These are phyloP conservation scores for Vigna trinervia DNA, from an alignment of 306 rosid genomes.

Conservation along the genomic window DNA sequence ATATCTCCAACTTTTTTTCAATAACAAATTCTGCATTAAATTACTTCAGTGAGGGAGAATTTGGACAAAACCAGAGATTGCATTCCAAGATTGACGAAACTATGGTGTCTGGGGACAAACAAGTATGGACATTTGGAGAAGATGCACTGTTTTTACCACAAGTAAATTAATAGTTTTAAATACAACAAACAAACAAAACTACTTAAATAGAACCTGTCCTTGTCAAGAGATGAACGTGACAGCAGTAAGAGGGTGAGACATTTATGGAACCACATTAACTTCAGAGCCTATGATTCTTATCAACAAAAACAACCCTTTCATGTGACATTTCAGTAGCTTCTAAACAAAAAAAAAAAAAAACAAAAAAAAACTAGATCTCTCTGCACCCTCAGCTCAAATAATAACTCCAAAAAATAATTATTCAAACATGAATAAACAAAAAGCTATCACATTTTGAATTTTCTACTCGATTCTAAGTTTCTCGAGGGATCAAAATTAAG, in stretches of 20 bases:
- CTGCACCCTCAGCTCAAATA: slow-evolving; percentile 9
- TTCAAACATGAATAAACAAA: not conserved
- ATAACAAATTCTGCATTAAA: too few species aligned
- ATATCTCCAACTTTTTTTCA: too few species aligned
- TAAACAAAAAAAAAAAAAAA: too few species aligned
- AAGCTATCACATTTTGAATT: not conserved
- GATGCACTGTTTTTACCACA: slow-evolving; percentile 14
- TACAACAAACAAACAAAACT: not conserved
- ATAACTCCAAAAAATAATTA: not conserved
- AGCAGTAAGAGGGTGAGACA: slow-evolving; percentile 42
- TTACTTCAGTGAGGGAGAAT: too few species aligned
- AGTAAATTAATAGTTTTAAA: slow-evolving; percentile 28
- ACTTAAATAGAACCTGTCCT: slow-evolving; percentile 2
- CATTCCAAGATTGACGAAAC: slow-evolving; percentile 25
- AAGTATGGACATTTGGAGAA: slow-evolving; percentile 44
- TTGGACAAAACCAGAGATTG: slow-evolving; percentile 20
- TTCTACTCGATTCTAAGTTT: slow-evolving; percentile 1
- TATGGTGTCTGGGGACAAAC: slow-evolving; percentile 24
- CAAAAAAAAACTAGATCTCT: not conserved
- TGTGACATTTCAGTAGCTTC: not conserved
- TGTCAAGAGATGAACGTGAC: slow-evolving; percentile 38
- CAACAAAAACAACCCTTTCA: slow-evolving; percentile 10
- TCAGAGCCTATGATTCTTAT: not conserved
- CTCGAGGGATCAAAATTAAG: slow-evolving; percentile 44
- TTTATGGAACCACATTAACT: slow-evolving; percentile 32